Evolutionary conservation across 176 grass and related monocot species (phyloP).

Genomic region (Aegilops bicornis): DNA sequence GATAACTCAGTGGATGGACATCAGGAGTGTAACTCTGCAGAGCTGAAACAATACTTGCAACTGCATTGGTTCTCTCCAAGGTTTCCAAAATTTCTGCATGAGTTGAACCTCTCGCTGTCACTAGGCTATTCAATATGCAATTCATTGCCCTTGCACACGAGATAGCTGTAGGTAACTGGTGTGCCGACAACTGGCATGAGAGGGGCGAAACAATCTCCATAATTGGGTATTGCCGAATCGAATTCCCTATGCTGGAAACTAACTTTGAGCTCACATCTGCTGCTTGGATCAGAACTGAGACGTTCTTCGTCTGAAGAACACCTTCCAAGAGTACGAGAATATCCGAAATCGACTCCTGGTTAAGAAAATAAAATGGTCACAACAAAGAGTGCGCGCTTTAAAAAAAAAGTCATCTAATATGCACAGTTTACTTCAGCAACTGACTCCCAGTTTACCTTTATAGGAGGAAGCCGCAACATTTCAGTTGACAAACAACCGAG

Average conservation of each 20-base stretch:
- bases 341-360: slow-evolving; percentile 57
- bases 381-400: background rate
- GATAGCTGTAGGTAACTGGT: slow-evolving; percentile 27
- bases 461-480: slow-evolving; percentile 40
- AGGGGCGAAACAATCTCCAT: slow-evolving; percentile 55
- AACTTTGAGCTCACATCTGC: slow-evolving; percentile 52
- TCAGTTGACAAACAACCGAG: slow-evolving; percentile 39
- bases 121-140: slow-evolving; percentile 50
- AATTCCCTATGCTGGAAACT: slow-evolving; percentile 40
- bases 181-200: slow-evolving; percentile 47
- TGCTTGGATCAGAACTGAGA: slow-evolving; percentile 37
- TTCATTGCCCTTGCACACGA: slow-evolving; percentile 57
- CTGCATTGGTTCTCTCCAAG: slow-evolving; percentile 53
- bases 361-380: background rate
- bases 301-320: slow-evolving; percentile 55
- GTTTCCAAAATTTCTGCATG: slow-evolving; percentile 60
- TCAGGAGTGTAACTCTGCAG: slow-evolving; percentile 41
- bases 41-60: slow-evolving; percentile 43
- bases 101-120: slow-evolving; percentile 18
- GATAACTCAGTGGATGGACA: slow-evolving; percentile 44
- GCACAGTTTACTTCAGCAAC: background rate
- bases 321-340: slow-evolving; percentile 40
- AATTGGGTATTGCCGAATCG: slow-evolving; percentile 49
- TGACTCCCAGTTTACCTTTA: slow-evolving; percentile 43
- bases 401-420: background rate